Conservation (phyloP, 2,329 filamentous ascomycete species). For the Aureobasidium sp. region DNA sequence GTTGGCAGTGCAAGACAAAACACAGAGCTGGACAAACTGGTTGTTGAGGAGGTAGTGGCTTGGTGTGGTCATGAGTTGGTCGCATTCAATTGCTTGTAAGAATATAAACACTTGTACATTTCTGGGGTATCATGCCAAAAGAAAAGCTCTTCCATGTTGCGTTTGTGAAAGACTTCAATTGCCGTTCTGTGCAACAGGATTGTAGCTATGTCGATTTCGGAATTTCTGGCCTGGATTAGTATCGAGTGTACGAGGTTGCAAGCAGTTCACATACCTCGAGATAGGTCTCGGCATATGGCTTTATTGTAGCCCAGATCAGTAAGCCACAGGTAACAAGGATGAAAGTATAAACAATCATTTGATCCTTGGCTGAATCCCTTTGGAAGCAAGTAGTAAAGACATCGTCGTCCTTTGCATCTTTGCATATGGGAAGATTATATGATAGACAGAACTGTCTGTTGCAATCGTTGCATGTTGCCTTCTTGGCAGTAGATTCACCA, state of each 20-base stretch:
- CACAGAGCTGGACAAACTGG: slow-evolving; percentile 40
- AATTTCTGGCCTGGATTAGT: slow-evolving; percentile 27
- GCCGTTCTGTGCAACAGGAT: slow-evolving; percentile 31
- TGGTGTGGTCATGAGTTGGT: background rate
- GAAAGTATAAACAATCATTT: slow-evolving; percentile 57
- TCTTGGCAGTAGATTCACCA: slow-evolving; percentile 16
- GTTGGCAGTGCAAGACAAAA: slow-evolving; percentile 26
- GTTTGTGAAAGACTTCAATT: background rate
- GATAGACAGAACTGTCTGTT: slow-evolving; percentile 58
- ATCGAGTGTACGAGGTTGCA: slow-evolving; percentile 9
- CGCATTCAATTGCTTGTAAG: slow-evolving; percentile 12
- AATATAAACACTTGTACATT: slow-evolving; percentile 13
- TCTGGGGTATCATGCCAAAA: slow-evolving; percentile 6
- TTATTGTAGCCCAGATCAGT: slow-evolving; percentile 50
- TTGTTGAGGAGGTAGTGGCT: slow-evolving; percentile 27
- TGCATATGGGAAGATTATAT: slow-evolving; percentile 54
- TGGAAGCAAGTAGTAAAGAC: slow-evolving; percentile 60
- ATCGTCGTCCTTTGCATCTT: slow-evolving; percentile 55
- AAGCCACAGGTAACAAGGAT: slow-evolving; percentile 54
- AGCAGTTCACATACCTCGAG: slow-evolving; percentile 35
- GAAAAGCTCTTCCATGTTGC: too few relatives aligned
- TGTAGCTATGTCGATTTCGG: slow-evolving; percentile 42
- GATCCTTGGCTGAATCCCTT: slow-evolving; percentile 58
- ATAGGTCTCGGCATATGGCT: slow-evolving; percentile 51
- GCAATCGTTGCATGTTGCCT: slow-evolving; percentile 54